Conservation (phyloP, 495 filamentous ascomycete genomes). For the Letharia lupina region DNA sequence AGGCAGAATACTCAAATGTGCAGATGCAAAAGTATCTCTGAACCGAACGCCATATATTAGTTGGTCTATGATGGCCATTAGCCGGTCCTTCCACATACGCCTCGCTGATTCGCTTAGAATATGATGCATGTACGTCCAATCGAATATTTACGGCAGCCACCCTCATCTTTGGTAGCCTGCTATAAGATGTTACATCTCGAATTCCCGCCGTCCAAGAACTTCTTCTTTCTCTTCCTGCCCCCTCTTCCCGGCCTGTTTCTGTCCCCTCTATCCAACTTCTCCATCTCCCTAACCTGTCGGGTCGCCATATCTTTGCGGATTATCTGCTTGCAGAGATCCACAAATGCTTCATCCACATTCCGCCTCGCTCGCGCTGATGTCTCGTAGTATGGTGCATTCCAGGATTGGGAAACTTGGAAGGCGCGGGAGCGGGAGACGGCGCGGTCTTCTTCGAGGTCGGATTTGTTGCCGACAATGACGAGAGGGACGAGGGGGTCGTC, state of each 20-base stretch:
- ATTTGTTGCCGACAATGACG: conserved; percentile 96
- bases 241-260: conserved; percentile 2
- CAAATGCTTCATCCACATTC: conserved; percentile 93
- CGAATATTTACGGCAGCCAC: conserved; percentile 3
- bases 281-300: conserved; percentile 36
- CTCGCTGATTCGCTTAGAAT: conserved; percentile 3
- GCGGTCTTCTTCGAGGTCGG: conserved; percentile 87
- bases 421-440: conserved; percentile 73
- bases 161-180: not conserved
- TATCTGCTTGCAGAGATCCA: conserved; percentile 89
- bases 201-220: not conserved
- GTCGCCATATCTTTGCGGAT: conserved; percentile 59
- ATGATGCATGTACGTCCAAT: not conserved
- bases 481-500: conserved; percentile 86
- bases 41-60: not conserved
- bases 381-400: conserved; percentile 95
- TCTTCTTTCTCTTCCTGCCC: not conserved
- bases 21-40: not conserved
- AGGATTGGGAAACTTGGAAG: conserved; percentile 78
- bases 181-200: conserved; percentile 13
- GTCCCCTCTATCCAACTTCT: conserved; percentile 31
- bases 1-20: not conserved
- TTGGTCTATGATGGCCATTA: not conserved
- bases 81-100: not conserved
- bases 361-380: conserved; percentile 73